Evolutionary conservation across 768 basidiomycete genomes (phyloP), one percentile per base, ranked within the genome.

Genomic region (Rhizopogon vulgaris): DNA sequence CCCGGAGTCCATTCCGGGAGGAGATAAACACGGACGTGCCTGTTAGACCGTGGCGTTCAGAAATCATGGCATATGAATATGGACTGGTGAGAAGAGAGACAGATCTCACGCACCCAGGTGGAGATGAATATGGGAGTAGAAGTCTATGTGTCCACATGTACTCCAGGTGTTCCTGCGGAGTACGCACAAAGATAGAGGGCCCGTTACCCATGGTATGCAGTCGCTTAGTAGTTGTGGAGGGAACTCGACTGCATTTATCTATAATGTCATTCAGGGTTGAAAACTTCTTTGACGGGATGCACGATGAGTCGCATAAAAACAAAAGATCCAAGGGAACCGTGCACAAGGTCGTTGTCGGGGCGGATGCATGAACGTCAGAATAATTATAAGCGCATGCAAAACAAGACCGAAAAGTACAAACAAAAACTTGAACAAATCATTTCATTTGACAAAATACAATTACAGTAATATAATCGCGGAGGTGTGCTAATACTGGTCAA

Each of bases 11-110:
- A 67, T 4, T 57, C 65, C 18, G 62, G 42, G 37, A 64, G 67
- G n/a, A 67, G 47, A 18, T 68, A 66, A 5, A 67, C 68, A 32
- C 66, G 66, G 46, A 68, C 58, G 39, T 69, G 66, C 52, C 62
- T 63, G 39, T 22, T 45, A 3, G 43, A 17, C 12, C 14, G 10
- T 30, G 15, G 41, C 25, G 28, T 30, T 42, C 27, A 43, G 42
- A 6, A 14, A 45, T 45, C 28, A 30, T 10, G 28, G 28, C 8
- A 17, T 11, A 14, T 10, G 22, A 1, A 22, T 22, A 22, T 30
- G 28, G 9, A 30, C 14, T 18, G 18, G 18, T 30, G 43, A 32
- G 18, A 17, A 45, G 14, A 22, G 8, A 14, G 17, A 32, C 22
- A 3, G 17, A n/a, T n/a, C 17, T 30, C 11, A 18, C 55, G 14